Evolutionary conservation across 2,329 filamentous ascomycete species (phyloP), one percentile per base, ranked within the genome.

Genomic region (Microdochium nivale): DNA sequence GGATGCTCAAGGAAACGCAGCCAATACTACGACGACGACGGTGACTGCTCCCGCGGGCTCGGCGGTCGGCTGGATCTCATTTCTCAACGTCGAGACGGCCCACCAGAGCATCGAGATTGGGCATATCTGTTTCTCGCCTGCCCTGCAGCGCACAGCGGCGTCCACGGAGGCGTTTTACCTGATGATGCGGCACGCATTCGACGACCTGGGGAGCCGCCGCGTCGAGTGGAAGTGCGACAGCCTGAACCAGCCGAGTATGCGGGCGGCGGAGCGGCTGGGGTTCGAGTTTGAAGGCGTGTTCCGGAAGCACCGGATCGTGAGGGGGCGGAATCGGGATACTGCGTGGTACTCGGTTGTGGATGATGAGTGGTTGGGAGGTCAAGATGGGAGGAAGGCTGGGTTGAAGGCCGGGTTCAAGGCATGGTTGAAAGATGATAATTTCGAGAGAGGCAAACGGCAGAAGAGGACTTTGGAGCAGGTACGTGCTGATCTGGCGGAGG

Each of bases 201-300:
- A 78, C 3, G 69, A 72, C 2, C 60, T 84, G 23, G 71, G 75
- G 0, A 83, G 80, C 59, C 63, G 75, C 3, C 69, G 83, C 8
- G 73, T 83, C 3, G 81, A 85, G 62, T 86, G 83, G 82, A 86
- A 86, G 58, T 81, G 79, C 50, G 75, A 86, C 59, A 57, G 70
- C 16, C 65, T 81, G 11, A 86, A 86, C 59, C 67, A 58, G 33
- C 68, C 74, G 0, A 83, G 79, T 46, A 66, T 71, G 14, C 66
- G 72, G 3, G 81, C 83, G 0, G 83, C 83, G 0, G 52, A 66
- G 56, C 67, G 83, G 2, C 61, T 84, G 9, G 83, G 83, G 0
- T 86, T 85, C 56, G 62, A 62, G 0, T 79, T 67, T 57, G 83
- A 87, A 61, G 83, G 83, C 0, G 58, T 74, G 0, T 84, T 85